Conservation (phyloP, 2,329 filamentous ascomycete species). For the Thielaviopsis populi region DNA sequence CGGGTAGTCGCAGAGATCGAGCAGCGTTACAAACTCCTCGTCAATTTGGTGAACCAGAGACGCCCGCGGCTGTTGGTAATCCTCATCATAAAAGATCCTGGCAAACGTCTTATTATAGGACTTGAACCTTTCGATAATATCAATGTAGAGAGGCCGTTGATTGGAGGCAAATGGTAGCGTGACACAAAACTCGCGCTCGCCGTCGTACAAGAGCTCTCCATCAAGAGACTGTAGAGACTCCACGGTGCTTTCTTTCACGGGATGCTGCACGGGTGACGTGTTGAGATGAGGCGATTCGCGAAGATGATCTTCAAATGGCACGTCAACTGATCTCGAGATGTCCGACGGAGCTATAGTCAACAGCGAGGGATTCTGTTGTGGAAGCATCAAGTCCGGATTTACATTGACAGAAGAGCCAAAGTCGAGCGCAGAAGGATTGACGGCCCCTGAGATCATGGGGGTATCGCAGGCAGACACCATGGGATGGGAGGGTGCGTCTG, state of each 20-base stretch:
- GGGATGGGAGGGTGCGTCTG: conserved; percentile 23
- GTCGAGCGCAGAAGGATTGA: conserved; percentile 24
- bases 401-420: conserved; percentile 13
- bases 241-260: conserved; percentile 6
- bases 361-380: not conserved
- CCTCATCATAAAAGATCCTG: conserved; percentile 28
- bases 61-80: conserved; percentile 27
- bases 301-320: conserved; percentile 13
- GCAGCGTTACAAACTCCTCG: conserved; percentile 34
- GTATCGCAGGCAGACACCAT: not conserved
- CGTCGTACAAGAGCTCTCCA: conserved; percentile 9
- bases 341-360: conserved; percentile 28
- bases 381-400: conserved; percentile 9
- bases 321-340: conserved; percentile 23
- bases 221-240: conserved; percentile 8
- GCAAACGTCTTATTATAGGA: conserved; percentile 33
- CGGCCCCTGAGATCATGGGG: conserved; percentile 13
- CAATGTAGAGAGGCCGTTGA: conserved; percentile 37
- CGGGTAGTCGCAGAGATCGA: conserved; percentile 43
- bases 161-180: conserved; percentile 43
- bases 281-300: conserved; percentile 10
- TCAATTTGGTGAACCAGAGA: conserved; percentile 33
- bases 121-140: conserved; percentile 32
- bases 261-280: conserved; percentile 12
- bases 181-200: conserved; percentile 33